Evolutionary conservation across 352 stramenopile genomes (phyloP).

Genomic region (Phytophthora hybrid): DNA sequence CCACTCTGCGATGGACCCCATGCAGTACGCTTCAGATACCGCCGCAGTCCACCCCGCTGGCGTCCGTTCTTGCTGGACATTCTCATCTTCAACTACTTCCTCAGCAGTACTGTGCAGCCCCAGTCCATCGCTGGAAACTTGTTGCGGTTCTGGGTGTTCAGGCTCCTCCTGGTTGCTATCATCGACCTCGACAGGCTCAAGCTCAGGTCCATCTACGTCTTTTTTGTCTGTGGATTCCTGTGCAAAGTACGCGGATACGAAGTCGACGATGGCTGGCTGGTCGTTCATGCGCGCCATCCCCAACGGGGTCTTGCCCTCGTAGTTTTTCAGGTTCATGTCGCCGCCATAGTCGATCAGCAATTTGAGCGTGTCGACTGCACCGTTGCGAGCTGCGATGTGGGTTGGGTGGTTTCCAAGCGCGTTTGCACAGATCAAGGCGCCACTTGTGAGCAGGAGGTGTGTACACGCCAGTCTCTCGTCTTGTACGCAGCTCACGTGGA

Average conservation of each 20-base stretch:
- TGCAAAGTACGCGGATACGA: constrained; percentile 69
- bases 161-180: constrained; percentile 22
- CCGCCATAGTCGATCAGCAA: constrained; percentile 80
- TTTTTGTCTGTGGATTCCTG: constrained; percentile 44
- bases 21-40: constrained; percentile 49
- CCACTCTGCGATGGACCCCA: constrained; percentile 77
- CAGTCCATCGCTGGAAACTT: not conserved
- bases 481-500: constrained; percentile 68
- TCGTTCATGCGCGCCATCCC: constrained; percentile 79
- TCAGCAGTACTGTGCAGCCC: constrained; percentile 5
- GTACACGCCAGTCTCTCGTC: constrained; percentile 65
- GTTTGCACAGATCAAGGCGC: constrained; percentile 64
- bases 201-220: constrained; percentile 8
- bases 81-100: constrained; percentile 24
- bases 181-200: constrained; percentile 7
- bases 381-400: constrained; percentile 70
- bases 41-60: constrained; percentile 55
- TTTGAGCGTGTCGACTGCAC: constrained; percentile 72
- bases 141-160: constrained; percentile 11
- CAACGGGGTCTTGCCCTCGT: constrained; percentile 77
- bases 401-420: constrained; percentile 73
- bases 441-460: constrained; percentile 63
- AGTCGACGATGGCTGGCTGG: constrained; percentile 65
- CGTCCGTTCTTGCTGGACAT: constrained; percentile 29
- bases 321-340: constrained; percentile 90